phyloP scores from a whole-genome alignment of 176 grass and related monocot genomes.

The Paspalum vaginatum region DNA sequence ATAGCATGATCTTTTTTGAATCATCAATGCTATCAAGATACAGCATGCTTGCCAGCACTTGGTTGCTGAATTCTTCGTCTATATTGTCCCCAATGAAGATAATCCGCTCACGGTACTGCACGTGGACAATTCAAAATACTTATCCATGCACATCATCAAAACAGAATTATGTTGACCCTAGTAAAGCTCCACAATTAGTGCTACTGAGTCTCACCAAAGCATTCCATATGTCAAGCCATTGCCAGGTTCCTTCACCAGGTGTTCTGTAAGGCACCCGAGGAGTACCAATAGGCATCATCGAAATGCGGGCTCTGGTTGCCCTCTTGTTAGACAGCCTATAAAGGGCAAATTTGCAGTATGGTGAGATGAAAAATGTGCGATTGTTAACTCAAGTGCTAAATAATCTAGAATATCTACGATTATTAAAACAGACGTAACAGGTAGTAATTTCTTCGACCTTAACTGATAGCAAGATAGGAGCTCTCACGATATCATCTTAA shows the following conservation, averaged over 20 bases:
- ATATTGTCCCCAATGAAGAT: constrained; percentile 81
- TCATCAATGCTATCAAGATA: constrained; percentile 86
- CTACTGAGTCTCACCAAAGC: constrained; percentile 69
- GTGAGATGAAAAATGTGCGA: neutral
- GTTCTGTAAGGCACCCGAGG: constrained; percentile 81
- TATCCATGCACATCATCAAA: neutral
- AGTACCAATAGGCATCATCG: constrained; percentile 80
- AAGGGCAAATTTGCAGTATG: neutral
- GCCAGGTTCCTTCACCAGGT: constrained; percentile 71
- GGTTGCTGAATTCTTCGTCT: constrained; percentile 87
- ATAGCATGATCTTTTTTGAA: constrained; percentile 77
- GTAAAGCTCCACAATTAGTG: constrained; percentile 2
- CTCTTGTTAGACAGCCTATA: constrained; percentile 64
- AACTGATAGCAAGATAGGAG: neutral
- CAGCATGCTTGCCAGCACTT: constrained; percentile 88
- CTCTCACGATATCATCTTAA: neutral
- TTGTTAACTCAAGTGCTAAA: neutral
- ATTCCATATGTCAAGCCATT: constrained; percentile 88
- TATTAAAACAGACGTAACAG: neutral
- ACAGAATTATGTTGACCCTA: constrained; percentile 12
- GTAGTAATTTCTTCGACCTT: neutral
- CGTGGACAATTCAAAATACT: constrained; percentile 29
- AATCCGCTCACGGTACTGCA: constrained; percentile 86
- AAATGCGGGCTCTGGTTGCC: constrained; percentile 52
- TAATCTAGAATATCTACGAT: neutral